These are phyloP conservation scores for Coprinopsis marcescibilis DNA, from an alignment of 768 basidiomycete species.

Conservation along the genomic window DNA sequence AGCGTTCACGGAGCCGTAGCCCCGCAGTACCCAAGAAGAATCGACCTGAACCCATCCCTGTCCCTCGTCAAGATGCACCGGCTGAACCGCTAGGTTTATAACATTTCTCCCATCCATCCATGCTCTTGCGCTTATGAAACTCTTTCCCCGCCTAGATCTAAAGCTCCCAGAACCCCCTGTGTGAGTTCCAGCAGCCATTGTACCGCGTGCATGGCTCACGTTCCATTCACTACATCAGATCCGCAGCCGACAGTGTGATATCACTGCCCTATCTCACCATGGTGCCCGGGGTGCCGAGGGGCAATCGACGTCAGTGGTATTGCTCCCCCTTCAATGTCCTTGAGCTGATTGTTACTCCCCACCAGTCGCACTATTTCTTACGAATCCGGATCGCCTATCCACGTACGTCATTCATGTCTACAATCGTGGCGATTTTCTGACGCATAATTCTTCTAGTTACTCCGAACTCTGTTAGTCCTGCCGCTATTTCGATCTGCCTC, in stretches of 20 bases:
- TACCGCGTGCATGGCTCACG: slow-evolving; percentile 1
- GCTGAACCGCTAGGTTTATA: background rate
- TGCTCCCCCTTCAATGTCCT: slow-evolving; percentile 7
- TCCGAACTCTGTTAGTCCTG: slow-evolving; percentile 13
- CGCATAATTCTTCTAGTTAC: slow-evolving; percentile 7
- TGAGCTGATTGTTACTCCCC: background rate
- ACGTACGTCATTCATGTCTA: slow-evolving; percentile 23
- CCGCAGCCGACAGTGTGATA: slow-evolving; percentile 41
- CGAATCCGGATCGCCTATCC: slow-evolving; percentile 36
- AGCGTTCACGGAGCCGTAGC: slow-evolving; percentile 7
- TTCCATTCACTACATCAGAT: slow-evolving; percentile 19
- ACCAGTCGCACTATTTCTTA: slow-evolving; percentile 33
- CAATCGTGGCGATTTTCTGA: slow-evolving; percentile 1
- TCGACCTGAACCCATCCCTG: slow-evolving; percentile 8
- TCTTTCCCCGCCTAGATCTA: background rate
- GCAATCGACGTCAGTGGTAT: slow-evolving; percentile 36
- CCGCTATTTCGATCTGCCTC: background rate
- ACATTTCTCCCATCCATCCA: background rate
- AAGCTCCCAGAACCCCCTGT: slow-evolving; percentile 21
- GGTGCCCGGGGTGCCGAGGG: slow-evolving; percentile 40
- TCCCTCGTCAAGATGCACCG: slow-evolving; percentile 3
- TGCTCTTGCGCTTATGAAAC: background rate
- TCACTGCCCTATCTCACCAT: slow-evolving; percentile 43
- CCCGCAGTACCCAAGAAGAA: background rate
- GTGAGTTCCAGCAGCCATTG: slow-evolving; percentile 15